A percentile compares a stretch with the other conserved stretches of the same genome.
phyloP scores from a whole-genome alignment of 768 basidiomycete genomes.

The Crassisporium funariophilum region DNA sequence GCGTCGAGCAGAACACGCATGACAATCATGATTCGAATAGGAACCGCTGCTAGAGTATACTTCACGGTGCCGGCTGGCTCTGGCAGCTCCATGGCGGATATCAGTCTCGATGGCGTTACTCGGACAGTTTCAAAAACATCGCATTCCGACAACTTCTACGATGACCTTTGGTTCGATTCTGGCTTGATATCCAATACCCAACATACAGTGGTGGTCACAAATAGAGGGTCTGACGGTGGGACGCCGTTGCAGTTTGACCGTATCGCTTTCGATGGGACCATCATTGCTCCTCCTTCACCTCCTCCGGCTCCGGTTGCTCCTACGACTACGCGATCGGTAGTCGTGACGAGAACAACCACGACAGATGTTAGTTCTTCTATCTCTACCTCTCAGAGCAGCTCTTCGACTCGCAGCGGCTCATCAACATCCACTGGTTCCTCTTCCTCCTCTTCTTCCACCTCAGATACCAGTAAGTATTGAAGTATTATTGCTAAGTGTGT shows the following conservation, averaged over 20 bases:
- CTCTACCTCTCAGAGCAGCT: not conserved
- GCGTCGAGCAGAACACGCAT: too few relatives aligned
- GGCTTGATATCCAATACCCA: slow-evolving; percentile 5
- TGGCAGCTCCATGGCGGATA: slow-evolving; percentile 1
- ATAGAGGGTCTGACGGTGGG: slow-evolving; percentile 8
- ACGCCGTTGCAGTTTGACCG: slow-evolving; percentile 14
- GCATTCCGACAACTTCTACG: slow-evolving; percentile 7
- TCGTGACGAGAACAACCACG: not conserved
- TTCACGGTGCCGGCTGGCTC: not conserved
- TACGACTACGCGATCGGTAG: not conserved
- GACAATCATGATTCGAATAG: not conserved
- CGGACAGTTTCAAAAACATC: too few relatives aligned
- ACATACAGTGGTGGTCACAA: slow-evolving; percentile 12
- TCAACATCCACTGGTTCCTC: not conserved
- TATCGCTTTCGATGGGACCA: slow-evolving; percentile 11
- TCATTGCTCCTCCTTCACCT: not conserved
- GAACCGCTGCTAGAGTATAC: not conserved
- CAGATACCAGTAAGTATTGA: not conserved
- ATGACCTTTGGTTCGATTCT: slow-evolving; percentile 17
- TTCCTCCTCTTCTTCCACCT: not conserved
- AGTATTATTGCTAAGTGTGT: not conserved
- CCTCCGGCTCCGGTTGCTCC: not conserved
- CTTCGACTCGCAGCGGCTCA: not conserved
- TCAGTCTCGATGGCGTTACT: too few relatives aligned
- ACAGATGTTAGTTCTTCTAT: not conserved